Conservation (phyloP, 148 eudicot genomes). For the Chenopodium suecicum region DNA sequence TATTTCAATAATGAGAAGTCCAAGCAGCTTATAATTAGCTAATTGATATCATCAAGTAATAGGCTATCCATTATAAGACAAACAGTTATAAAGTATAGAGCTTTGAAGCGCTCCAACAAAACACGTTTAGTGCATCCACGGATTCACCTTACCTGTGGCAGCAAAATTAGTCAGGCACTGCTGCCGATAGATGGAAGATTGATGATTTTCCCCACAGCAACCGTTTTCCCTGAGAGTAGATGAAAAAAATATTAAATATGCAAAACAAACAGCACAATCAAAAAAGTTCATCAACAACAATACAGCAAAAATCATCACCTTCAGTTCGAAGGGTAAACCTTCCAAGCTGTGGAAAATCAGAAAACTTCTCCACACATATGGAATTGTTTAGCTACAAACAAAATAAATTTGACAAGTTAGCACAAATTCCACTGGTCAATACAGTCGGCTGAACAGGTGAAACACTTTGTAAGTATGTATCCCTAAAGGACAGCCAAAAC, state of each 20-base stretch:
- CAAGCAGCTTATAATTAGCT: not conserved
- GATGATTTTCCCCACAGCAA: slow-evolving; percentile 77
- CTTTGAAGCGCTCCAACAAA: not conserved
- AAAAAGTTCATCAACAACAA: not conserved
- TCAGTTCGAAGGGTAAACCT: slow-evolving; percentile 50
- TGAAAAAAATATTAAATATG: not conserved
- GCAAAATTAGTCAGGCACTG: slow-evolving; percentile 38
- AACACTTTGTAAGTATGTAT: not conserved
- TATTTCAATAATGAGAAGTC: not conserved
- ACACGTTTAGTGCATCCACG: not conserved
- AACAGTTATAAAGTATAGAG: not conserved
- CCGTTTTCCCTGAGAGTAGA: slow-evolving; percentile 63
- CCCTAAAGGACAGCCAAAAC: not conserved
- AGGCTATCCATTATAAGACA: not conserved
- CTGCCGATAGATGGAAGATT: slow-evolving; percentile 33
- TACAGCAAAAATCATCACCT: slow-evolving; percentile 29
- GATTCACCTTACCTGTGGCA: slow-evolving; percentile 28
- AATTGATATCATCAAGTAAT: not conserved
- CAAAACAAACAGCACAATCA: not conserved
- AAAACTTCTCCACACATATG: slow-evolving; percentile 48
- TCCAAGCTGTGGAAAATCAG: slow-evolving; percentile 49
- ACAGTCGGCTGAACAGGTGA: not conserved
- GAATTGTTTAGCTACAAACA: slow-evolving; percentile 33
- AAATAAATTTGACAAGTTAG: not conserved
- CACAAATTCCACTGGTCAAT: not conserved